Base-by-base conservation (phyloP, 2,329 filamentous ascomycete species). In the Aspergillus sp. region DNA sequence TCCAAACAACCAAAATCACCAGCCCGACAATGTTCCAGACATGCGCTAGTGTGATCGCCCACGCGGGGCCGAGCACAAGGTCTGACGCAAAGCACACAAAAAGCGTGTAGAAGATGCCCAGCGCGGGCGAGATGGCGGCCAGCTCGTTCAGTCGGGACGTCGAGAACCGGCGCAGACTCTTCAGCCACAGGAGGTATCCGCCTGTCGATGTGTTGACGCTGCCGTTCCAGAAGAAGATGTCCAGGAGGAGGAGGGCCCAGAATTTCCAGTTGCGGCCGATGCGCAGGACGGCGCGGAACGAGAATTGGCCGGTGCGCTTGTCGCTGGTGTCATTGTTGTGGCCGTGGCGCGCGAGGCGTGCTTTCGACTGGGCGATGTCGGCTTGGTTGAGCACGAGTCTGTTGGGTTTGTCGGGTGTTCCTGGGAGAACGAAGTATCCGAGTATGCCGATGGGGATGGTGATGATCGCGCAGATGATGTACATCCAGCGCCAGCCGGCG, bases 151-250 rank as follows among this genome's bases (percentile, higher is more conserved):
- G 63, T 11, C 69, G 69, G 1, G 76, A 66, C 0, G 70, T 69
- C 0, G 73, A 71, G 60, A 75, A 83, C 2, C 78, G 70, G 1
- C 75, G 64, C 13, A 84, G 54, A 50, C 76, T 80, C 65, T 84
- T 84, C 44, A 85, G 68, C 82, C 82, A 85, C 0, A 85, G 71
- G 2, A 83, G 62, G 52, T 79, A 84, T 0, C 74, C 76, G 2
- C 79, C 81, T 1, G 75, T 69, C 6, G 64, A 72, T 1, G 74
- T 76, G 44, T 80, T 76, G n/a, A 74, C 65, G 4, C 74, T 67
- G 1, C 72, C 73, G 52, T 83, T 83, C 78, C 79, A 84, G 66
- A 84, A 84, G 20, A 84, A 70, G 4, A 81, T 71, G 44, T 82
- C 77, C 26, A 81, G 70, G 1, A 78, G 53, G 0, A 82, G 65